phyloP scores from a whole-genome alignment of 2,329 filamentous ascomycete species.

The Zopfia rhizophila region DNA sequence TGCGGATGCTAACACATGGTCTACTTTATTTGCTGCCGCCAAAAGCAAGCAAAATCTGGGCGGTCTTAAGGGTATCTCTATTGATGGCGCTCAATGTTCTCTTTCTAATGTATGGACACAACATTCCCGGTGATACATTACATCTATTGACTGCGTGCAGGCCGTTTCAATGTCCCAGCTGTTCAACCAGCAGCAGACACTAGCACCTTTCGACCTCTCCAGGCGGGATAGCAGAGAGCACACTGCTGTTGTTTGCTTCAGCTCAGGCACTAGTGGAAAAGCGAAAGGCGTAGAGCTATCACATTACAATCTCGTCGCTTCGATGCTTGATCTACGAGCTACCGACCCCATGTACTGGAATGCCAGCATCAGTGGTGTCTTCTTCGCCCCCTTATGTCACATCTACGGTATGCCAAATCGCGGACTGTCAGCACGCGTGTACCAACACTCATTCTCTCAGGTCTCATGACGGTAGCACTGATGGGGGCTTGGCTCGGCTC shows the following conservation, averaged over 20 bases:
- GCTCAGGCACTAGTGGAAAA: slow-evolving; percentile 36
- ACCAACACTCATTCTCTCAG: slow-evolving; percentile 5
- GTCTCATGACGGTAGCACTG: slow-evolving; percentile 22
- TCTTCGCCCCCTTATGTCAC: slow-evolving; percentile 34
- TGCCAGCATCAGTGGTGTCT: slow-evolving; percentile 22
- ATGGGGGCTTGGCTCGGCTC: slow-evolving; percentile 28
- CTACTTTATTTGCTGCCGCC: slow-evolving; percentile 14
- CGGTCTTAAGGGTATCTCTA: slow-evolving; percentile 13
- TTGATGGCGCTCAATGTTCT: slow-evolving; percentile 14
- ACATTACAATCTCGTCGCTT: slow-evolving; percentile 32
- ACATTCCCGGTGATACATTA: not conserved
- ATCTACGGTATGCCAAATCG: slow-evolving; percentile 23
- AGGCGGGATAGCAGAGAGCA: slow-evolving; percentile 24
- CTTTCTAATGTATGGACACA: slow-evolving; percentile 10
- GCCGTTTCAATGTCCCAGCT: slow-evolving; percentile 3
- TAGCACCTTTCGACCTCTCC: slow-evolving; percentile 30
- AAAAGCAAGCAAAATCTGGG: slow-evolving; percentile 2
- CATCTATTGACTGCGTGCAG: slow-evolving; percentile 15
- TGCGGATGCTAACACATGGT: slow-evolving; percentile 23
- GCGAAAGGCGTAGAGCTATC: slow-evolving; percentile 33
- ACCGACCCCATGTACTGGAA: slow-evolving; percentile 26
- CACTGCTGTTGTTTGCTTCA: slow-evolving; percentile 32
- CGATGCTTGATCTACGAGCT: slow-evolving; percentile 22
- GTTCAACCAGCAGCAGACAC: slow-evolving; percentile 13
- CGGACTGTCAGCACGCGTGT: not conserved